Evolutionary conservation across 768 basidiomycete species (phyloP), one percentile per base, ranked within the genome.

Genomic region (Lyophyllum shimeji): DNA sequence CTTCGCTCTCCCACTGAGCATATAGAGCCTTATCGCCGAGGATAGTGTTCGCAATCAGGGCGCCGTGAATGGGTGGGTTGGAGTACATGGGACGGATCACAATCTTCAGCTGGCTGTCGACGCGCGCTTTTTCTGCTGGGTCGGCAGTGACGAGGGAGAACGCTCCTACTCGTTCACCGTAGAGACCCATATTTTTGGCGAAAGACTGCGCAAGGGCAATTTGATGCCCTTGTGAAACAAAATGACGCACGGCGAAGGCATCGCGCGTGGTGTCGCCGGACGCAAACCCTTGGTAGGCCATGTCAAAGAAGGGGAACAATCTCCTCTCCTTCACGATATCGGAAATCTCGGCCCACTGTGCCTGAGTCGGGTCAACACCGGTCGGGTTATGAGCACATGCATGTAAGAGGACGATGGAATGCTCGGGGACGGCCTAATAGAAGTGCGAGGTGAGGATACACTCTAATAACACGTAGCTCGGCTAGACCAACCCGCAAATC

Each of bases 351-450:
- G 80, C 82, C 97, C 97, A 99, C 76, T 99, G 95, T 48, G 85
- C 87, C 20, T 81, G 83, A 9, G 95, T 97, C 27, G 94, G 95
- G 75, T 99, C 97, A 62, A 98, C 83, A 59, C 97, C 96, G 34
- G 94, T 95, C n/a, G 96, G 96, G 75, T 99, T 99, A 81, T 98
- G 94, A 24, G 96, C 97, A 73, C 97, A 98, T 2, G 96, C 96
- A 65, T 98, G 96, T 18, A 99, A 77, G 57, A 98, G 81, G 13
- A 98, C 90, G 60, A 96, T 84, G 33, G 94, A 84, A 53, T 84
- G 78, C 66, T 89, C 85, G 2, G 93, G 89, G 50, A 86, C 89
- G 57, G 76, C 83, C 87, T 77, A 60, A 75, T 51, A 45, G 42
- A 34, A 55, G 31, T 31, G 43, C 15, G 25, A 48, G 57, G 50